A percentile compares a stretch with the other conserved stretches of the same genome.
Conservation (phyloP, 129 eudicot genomes). For the Rutidosis leptorrhynchoides region DNA sequence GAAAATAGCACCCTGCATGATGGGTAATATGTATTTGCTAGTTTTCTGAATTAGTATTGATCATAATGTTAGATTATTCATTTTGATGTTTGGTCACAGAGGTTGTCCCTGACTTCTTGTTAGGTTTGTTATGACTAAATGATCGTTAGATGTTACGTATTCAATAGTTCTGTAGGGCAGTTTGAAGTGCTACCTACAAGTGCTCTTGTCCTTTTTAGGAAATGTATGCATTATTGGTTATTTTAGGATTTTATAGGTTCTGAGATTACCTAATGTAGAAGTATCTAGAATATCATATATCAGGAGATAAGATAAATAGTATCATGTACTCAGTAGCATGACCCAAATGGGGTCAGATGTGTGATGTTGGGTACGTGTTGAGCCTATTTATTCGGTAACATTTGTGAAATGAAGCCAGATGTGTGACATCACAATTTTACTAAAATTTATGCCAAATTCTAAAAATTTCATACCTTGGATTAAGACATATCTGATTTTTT, state of each 20-base stretch:
- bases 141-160: constrained; percentile 12
- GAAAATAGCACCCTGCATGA: constrained; percentile 19
- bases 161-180: constrained; percentile 11
- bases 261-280: neutral
- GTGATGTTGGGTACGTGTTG: neutral
- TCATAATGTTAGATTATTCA: neutral
- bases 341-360: neutral
- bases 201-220: constrained; percentile 15
- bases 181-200: neutral
- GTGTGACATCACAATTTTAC: neutral
- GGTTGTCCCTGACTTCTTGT: neutral
- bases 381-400: neutral
- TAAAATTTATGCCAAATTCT: neutral
- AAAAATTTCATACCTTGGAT: neutral
- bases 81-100: constrained; percentile 11
- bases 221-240: neutral
- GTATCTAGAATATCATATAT: neutral
- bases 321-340: neutral
- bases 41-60: neutral
- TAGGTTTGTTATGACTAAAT: constrained; percentile 4
- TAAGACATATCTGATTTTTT: neutral
- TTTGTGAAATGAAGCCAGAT: neutral
- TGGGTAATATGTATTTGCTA: constrained; percentile 13
- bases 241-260: neutral
- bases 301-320: no score